phyloP scores from a whole-genome alignment of 2,329 filamentous ascomycete genomes.

The Botrytis byssoidea region DNA sequence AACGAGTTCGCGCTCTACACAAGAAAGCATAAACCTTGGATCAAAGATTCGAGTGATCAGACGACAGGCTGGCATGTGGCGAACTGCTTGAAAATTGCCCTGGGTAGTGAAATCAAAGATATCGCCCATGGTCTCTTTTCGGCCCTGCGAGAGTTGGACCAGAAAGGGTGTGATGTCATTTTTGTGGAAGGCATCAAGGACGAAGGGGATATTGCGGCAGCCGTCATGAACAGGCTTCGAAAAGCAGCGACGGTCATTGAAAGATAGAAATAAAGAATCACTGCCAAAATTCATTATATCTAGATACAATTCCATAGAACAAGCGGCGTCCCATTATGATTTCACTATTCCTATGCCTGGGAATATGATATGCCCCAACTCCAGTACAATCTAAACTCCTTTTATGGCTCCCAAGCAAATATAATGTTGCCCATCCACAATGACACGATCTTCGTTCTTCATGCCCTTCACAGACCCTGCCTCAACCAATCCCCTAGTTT shows the following conservation, averaged over 20 bases:
- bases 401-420: conserved; percentile 15
- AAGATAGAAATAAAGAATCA: conserved; percentile 12
- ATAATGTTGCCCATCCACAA: not conserved
- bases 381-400: conserved; percentile 18
- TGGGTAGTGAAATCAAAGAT: conserved; percentile 67
- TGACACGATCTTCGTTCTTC: not conserved
- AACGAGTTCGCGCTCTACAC: conserved; percentile 9
- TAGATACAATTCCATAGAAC: conserved; percentile 4
- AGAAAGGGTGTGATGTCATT: conserved; percentile 74
- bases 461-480: conserved; percentile 64
- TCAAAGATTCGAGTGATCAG: not conserved
- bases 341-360: conserved; percentile 17
- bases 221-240: conserved; percentile 78
- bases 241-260: conserved; percentile 64
- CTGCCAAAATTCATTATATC: not conserved
- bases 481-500: conserved; percentile 89
- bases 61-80: conserved; percentile 23
- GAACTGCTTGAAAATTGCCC: conserved; percentile 60
- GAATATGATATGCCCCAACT: conserved; percentile 22
- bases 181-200: conserved; percentile 86
- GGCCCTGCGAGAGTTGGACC: conserved; percentile 80
- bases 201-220: conserved; percentile 78
- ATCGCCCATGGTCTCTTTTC: conserved; percentile 89
- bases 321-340: conserved; percentile 11
- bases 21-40: conserved; percentile 1